Conservation (phyloP, 495 filamentous ascomycete genomes). For the Halenospora varia region DNA sequence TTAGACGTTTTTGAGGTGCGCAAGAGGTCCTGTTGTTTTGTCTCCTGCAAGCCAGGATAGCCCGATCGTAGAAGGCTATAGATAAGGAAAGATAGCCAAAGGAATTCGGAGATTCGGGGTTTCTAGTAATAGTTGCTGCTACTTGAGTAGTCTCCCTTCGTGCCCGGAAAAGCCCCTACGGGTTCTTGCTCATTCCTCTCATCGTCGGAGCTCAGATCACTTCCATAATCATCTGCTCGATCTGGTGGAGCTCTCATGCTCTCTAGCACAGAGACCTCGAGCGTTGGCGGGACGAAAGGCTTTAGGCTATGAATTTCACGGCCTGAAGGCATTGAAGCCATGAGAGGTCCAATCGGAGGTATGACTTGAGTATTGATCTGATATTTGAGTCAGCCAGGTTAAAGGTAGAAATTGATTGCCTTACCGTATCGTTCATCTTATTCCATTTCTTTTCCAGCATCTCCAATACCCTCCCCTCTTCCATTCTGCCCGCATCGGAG, state of each 20-base stretch:
- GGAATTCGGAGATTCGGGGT: no score
- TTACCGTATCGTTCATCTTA: constrained; percentile 87
- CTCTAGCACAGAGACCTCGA: constrained; percentile 54
- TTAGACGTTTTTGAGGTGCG: no score
- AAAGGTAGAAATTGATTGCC: constrained; percentile 20
- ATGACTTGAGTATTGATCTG: constrained; percentile 80
- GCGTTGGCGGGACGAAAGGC: constrained; percentile 51
- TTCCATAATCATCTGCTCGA: constrained; percentile 45
- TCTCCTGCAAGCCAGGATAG: no score
- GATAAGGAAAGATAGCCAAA: no score
- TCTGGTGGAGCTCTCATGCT: constrained; percentile 46
- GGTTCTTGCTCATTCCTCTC: constrained; percentile 15
- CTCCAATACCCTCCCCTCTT: constrained; percentile 81
- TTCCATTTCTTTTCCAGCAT: constrained; percentile 88
- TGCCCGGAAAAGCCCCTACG: constrained; percentile 38
- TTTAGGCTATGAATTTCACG: constrained; percentile 74
- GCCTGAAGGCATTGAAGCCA: constrained; percentile 78
- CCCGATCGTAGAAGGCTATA: no score
- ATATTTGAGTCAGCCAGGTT: not conserved
- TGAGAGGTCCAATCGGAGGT: constrained; percentile 61
- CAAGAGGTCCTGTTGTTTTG: no score
- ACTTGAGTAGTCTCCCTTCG: constrained; percentile 28
- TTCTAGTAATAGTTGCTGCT: constrained; percentile 25
- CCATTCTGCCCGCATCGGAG: constrained; percentile 73
- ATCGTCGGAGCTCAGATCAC: constrained; percentile 42